These are phyloP conservation scores for Sclerotinia glacialis DNA, from an alignment of 2,329 filamentous ascomycete species.

Conservation along the genomic window DNA sequence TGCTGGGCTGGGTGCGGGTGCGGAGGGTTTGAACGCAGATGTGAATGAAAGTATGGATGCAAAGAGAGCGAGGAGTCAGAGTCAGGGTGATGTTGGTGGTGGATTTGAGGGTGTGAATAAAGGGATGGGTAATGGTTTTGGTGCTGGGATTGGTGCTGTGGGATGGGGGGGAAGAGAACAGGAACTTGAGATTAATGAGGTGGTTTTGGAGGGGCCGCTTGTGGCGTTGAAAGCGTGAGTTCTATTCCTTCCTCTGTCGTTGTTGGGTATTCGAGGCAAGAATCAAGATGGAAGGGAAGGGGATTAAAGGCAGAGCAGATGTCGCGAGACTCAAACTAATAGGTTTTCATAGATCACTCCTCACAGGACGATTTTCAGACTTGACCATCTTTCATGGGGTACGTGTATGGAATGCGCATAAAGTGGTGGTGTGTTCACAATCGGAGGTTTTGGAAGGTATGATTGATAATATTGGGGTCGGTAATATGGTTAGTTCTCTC, in stretches of 20 bases:
- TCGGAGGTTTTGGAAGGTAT: slow-evolving; percentile 29
- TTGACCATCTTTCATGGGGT: slow-evolving; percentile 29
- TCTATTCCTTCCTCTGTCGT: neutral
- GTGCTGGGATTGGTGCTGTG: neutral
- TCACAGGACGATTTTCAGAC: slow-evolving; percentile 33
- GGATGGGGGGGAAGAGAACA: neutral
- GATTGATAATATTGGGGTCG: slow-evolving; percentile 21
- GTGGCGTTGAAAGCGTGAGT: slow-evolving; percentile 16
- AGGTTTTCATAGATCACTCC: slow-evolving; percentile 25
- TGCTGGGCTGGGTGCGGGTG: neutral
- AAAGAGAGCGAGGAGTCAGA: neutral
- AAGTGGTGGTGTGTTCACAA: slow-evolving; percentile 33
- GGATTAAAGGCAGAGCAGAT: neutral
- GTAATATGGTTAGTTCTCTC: neutral
- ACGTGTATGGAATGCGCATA: slow-evolving; percentile 31
- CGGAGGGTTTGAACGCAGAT: neutral
- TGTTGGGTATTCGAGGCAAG: no score
- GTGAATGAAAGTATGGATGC: no score
- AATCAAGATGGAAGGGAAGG: no score
- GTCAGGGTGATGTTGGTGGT: neutral
- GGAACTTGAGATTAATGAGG: slow-evolving; percentile 2
- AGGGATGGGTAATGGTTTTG: neutral
- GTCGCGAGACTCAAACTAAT: neutral
- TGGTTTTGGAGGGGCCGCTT: slow-evolving; percentile 11
- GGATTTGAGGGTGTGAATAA: neutral